Evolutionary conservation across 1,284 basidiomycete genomes (phyloP), one percentile per base, ranked within the genome.

Genomic region (Leccinum fuscescens): DNA sequence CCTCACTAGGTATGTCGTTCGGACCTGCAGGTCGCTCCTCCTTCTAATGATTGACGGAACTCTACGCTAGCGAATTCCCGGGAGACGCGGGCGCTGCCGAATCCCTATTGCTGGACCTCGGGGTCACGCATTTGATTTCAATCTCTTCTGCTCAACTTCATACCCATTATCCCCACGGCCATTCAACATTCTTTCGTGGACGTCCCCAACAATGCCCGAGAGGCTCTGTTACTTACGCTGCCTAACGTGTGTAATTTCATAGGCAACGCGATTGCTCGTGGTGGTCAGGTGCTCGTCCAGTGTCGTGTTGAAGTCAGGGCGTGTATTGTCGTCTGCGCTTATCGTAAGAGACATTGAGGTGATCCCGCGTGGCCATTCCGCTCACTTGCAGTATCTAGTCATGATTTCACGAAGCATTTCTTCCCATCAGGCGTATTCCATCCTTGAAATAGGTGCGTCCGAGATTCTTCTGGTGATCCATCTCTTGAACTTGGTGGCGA

Each of bases 221-320:
- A 76, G 22, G 76, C 69, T 6, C 69, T 84, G 3, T 65, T 85
- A 2, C 65, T 80, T 24, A 73, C 75, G 5, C 73, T 88, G 7
- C 78, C 78, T 15, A 74, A 70, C 7, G 71, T 78, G 17, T 81
- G 79, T 60, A 68, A 67, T 39, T 83, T 80, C 61, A 77, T 85
- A 27, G 65, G 70, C 15, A 67, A 77, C 17, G 79, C 80, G 0
- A 64, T 80, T 8, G 67, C 69, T 7, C 66, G 59, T 22, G 77
- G 75, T 3, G 80, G 79, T 3, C 72, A 70, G 39, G 83, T 90
- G 44, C 82, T 93, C 44, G 83, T 93, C n/a, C 84, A 91, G 72
- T 90, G 83, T 35, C 71, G 72, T 8, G 72, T 76, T 11, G 85
- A 86, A 63, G 74, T 77, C 14, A 78, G 78, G 56, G 82, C 82